Conservation (phyloP, 2,329 filamentous ascomycete genomes). For the Colletotrichum sp. region DNA sequence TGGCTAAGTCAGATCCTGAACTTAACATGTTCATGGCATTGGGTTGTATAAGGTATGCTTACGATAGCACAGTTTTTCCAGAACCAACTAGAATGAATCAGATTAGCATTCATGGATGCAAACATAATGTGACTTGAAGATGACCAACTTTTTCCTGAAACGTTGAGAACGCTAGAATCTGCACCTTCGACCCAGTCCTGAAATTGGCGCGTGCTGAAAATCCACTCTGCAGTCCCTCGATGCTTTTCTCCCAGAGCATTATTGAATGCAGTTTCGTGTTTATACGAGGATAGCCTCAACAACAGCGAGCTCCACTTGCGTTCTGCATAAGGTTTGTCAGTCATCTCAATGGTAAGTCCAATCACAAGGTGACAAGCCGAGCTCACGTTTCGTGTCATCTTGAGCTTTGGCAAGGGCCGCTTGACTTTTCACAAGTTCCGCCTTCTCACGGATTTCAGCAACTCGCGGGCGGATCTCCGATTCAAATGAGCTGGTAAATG, state of each 20-base stretch:
- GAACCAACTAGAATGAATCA: neutral
- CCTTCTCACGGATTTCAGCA: accelerated
- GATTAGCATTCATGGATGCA: neutral
- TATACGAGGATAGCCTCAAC: accelerated
- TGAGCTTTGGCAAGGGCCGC: neutral
- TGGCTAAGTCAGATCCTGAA: too few species aligned
- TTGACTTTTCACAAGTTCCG: accelerated
- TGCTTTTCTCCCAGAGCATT: accelerated
- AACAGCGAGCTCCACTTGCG: neutral
- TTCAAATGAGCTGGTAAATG: accelerated
- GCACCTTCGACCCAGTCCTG: accelerated
- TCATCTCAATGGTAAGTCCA: too few species aligned
- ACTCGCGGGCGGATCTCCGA: accelerated
- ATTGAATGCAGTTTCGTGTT: accelerated
- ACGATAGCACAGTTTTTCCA: neutral
- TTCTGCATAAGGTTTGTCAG: too few species aligned
- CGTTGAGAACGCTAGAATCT: accelerated
- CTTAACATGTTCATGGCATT: too few species aligned
- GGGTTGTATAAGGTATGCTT: too few species aligned
- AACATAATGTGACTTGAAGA: accelerated
- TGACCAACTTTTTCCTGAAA: neutral
- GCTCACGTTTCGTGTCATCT: neutral
- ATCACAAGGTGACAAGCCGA: too few species aligned
- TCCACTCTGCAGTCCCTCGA: neutral
- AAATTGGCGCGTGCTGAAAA: neutral